Evolutionary conservation across 192 early-diverging fungal genomes (phyloP).

Genomic region (Coemansia sp.): DNA sequence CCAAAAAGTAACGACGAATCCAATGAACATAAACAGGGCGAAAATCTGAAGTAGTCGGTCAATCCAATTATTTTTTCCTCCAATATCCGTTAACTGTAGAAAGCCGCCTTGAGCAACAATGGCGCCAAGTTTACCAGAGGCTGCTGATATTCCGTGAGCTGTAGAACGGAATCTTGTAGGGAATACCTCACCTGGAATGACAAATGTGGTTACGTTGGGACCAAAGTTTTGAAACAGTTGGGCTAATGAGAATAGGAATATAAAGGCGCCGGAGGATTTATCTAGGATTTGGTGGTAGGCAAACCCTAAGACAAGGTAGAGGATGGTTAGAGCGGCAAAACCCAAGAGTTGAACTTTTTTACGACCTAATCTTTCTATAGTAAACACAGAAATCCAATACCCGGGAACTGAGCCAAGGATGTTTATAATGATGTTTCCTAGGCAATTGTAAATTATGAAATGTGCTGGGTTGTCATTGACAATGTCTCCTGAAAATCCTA

Average conservation of each 20-base stretch:
- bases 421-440: slow-evolving; percentile 90
- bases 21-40: slow-evolving; percentile 68
- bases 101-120: slow-evolving; percentile 70
- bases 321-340: slow-evolving; percentile 69
- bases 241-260: slow-evolving; percentile 59
- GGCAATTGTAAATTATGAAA: slow-evolving; percentile 59
- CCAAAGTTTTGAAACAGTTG: slow-evolving; percentile 92
- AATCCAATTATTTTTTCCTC: slow-evolving; percentile 58
- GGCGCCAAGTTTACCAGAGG: slow-evolving; percentile 71
- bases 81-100: slow-evolving; percentile 61
- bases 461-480: slow-evolving; percentile 15
- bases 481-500: slow-evolving; percentile 55
- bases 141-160: slow-evolving; percentile 75
- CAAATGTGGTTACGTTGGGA: slow-evolving; percentile 86
- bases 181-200: slow-evolving; percentile 76
- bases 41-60: slow-evolving; percentile 64
- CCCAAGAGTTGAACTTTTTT: slow-evolving; percentile 87
- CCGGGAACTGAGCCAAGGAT: slow-evolving; percentile 85
- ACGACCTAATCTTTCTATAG: slow-evolving; percentile 82
- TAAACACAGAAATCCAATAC: slow-evolving; percentile 88
- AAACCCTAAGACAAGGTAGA: slow-evolving; percentile 71
- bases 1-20: slow-evolving; percentile 49
- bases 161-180: slow-evolving; percentile 76
- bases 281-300: slow-evolving; percentile 59
- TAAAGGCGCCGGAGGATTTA: slow-evolving; percentile 55